Percentiles rank a stretch among this genome's conserved stretches.
Conservation (phyloP, 176 grass and related monocot genomes). For the Oryza officinalis region DNA sequence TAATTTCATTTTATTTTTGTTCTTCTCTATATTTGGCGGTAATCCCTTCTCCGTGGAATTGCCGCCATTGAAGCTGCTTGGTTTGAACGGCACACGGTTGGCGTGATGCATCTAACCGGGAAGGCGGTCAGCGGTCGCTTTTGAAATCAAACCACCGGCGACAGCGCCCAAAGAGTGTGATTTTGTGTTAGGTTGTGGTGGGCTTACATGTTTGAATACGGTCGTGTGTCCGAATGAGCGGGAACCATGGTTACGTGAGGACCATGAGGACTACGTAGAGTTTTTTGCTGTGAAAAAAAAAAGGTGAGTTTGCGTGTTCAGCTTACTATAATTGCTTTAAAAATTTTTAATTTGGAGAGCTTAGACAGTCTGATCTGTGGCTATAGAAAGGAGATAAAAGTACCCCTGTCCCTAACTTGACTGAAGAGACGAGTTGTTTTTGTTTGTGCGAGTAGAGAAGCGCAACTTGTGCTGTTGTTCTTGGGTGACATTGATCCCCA, state of each 20-base stretch:
- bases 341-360: too few relatives aligned
- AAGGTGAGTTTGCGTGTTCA: too few relatives aligned
- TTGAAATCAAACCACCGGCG: neutral
- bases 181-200: neutral
- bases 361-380: too few relatives aligned
- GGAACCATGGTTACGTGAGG: neutral
- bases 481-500: neutral
- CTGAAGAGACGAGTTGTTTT: neutral
- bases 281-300: too few relatives aligned
- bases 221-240: neutral
- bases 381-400: too few relatives aligned
- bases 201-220: neutral
- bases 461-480: neutral
- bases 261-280: neutral
- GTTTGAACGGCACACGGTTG: neutral
- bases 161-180: slow-evolving; percentile 6
- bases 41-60: neutral
- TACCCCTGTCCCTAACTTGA: neutral
- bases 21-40: neutral
- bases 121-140: neutral
- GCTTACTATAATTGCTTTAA: too few relatives aligned
- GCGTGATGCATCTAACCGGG: slow-evolving; percentile 33
- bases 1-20: neutral
- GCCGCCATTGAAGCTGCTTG: neutral
- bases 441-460: neutral